Conservation (phyloP, 495 filamentous ascomycete genomes). For the Aspergillus cavernicola region DNA sequence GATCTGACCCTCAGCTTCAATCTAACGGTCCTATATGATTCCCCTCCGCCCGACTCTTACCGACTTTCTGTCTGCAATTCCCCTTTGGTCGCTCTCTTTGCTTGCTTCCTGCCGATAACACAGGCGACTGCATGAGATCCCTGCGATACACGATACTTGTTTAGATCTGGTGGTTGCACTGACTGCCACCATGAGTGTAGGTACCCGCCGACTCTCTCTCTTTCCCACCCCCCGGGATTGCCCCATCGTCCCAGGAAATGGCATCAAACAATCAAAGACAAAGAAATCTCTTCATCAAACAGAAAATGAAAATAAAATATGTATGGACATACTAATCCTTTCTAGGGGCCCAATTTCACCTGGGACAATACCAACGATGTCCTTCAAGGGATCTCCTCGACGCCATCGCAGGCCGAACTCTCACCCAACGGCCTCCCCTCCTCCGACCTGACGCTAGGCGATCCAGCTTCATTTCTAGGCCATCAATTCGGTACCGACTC, state of each 20-base stretch:
- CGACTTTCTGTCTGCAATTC: neutral
- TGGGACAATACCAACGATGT: slow-evolving; percentile 33
- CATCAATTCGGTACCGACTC: slow-evolving; percentile 26
- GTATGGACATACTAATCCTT: slow-evolving; percentile 1
- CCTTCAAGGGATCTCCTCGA: slow-evolving; percentile 33
- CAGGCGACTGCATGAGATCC: neutral
- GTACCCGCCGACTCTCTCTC: slow-evolving; percentile 5
- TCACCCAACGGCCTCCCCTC: slow-evolving; percentile 13
- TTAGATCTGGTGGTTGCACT: neutral
- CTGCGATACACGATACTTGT: neutral
- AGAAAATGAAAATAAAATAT: neutral
- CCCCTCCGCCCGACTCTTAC: slow-evolving; percentile 2
- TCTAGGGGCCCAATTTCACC: slow-evolving; percentile 10
- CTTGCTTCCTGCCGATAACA: slow-evolving; percentile 1
- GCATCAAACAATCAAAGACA: neutral
- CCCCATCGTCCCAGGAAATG: neutral
- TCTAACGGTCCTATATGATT: slow-evolving; percentile 7
- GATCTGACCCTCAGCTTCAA: neutral
- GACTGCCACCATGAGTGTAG: slow-evolving; percentile 10
- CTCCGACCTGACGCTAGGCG: slow-evolving; percentile 22
- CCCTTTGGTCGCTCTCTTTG: neutral
- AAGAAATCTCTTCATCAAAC: neutral
- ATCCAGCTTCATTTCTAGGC: slow-evolving; percentile 30
- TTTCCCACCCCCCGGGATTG: neutral
- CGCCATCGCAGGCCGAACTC: slow-evolving; percentile 15